Percentiles rank a stretch among this genome's conserved stretches.
phyloP scores from a whole-genome alignment of 1,139 yeast species.

The Sugiyamaella pinicola region DNA sequence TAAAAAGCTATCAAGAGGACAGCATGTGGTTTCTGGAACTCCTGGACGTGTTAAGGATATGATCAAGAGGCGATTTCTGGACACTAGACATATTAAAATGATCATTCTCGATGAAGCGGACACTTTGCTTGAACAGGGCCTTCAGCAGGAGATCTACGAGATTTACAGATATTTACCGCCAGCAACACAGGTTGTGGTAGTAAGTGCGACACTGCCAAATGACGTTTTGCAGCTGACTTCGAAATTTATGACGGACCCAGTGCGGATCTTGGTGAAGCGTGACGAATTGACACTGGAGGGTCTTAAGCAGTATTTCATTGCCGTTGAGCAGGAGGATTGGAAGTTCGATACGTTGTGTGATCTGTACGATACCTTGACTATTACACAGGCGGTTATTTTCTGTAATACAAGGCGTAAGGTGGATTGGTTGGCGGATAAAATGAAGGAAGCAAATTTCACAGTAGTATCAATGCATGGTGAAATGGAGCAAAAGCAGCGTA shows the following conservation, averaged over 20 bases:
- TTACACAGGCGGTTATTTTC: constrained; percentile 94
- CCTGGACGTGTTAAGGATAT: constrained; percentile 94
- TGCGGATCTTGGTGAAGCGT: constrained; percentile 83
- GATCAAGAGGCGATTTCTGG: constrained; percentile 72
- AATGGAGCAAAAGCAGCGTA: constrained; percentile 93
- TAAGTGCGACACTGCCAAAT: constrained; percentile 86
- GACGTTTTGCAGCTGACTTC: constrained; percentile 85
- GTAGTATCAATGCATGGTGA: constrained; percentile 97
- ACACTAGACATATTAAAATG: constrained; percentile 74
- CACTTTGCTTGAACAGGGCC: constrained; percentile 86
- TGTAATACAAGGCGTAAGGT: constrained; percentile 93
- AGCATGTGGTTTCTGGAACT: constrained; percentile 94
- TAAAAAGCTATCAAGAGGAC: constrained; percentile 71
- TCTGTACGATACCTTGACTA: constrained; percentile 87
- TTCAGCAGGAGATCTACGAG: constrained; percentile 89
- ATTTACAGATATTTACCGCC: constrained; percentile 80
- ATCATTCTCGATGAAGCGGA: constrained; percentile 93
- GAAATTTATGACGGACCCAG: constrained; percentile 89
- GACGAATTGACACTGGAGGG: constrained; percentile 90
- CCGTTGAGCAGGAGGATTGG: constrained; percentile 92
- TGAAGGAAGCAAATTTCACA: constrained; percentile 79
- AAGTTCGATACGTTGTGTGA: constrained; percentile 94
- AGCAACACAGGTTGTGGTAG: constrained; percentile 86
- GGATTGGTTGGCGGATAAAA: constrained; percentile 82
- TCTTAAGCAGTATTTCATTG: constrained; percentile 81